phyloP scores from a whole-genome alignment of 768 basidiomycete species.

The Panellus pusillus region DNA sequence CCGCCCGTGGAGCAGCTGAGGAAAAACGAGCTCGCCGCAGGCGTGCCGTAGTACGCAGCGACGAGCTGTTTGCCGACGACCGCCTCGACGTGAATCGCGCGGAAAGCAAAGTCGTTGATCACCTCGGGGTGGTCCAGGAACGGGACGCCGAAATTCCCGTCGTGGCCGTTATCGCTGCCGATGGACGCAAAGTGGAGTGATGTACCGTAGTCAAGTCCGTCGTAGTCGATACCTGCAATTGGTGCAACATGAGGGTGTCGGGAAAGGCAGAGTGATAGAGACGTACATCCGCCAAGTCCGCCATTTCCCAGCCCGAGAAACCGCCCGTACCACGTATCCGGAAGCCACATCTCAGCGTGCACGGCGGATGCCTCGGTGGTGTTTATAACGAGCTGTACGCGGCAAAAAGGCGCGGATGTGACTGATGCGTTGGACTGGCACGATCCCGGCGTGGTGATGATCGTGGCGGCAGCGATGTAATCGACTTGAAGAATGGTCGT shows the following conservation, averaged over 20 bases:
- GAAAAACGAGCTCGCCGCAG: slow-evolving; percentile 23
- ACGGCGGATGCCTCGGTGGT: neutral
- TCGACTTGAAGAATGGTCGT: neutral
- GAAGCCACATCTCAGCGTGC: neutral
- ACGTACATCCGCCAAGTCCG: slow-evolving; percentile 1
- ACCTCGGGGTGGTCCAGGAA: slow-evolving; percentile 23
- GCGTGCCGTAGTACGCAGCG: slow-evolving; percentile 19
- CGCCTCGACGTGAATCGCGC: slow-evolving; percentile 22
- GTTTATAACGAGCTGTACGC: neutral
- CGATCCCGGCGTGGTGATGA: neutral
- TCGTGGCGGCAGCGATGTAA: neutral
- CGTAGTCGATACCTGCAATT: neutral
- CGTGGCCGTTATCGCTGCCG: slow-evolving; percentile 23
- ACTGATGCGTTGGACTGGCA: neutral
- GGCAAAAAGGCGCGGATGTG: neutral
- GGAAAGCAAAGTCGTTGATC: slow-evolving; percentile 23
- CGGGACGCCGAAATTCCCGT: slow-evolving; percentile 10
- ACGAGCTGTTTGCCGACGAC: slow-evolving; percentile 22
- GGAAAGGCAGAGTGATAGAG: neutral
- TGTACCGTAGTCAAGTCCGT: neutral
- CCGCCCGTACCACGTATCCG: neutral
- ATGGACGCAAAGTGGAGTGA: slow-evolving; percentile 17
- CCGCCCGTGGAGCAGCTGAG: slow-evolving; percentile 7
- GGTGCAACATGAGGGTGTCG: neutral
- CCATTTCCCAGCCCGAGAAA: slow-evolving; percentile 1